Base-by-base conservation (phyloP, 768 basidiomycete species). In the Lactarius vividus region DNA sequence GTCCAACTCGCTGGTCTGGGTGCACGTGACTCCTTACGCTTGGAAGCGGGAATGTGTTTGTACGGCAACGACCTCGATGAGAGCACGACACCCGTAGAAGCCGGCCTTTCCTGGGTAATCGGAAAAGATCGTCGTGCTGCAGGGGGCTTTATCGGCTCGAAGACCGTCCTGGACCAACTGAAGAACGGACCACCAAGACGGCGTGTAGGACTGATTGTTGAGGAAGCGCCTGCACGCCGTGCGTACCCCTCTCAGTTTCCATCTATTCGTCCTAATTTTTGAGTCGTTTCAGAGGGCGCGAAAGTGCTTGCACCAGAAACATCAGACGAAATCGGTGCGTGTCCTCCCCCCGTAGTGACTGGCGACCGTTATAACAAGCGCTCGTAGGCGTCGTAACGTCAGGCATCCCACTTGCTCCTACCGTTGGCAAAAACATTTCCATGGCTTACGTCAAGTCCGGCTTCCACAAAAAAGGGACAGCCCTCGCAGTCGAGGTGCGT, bases 31-130 rank as follows among this genome's bases (percentile, higher is more conserved):
- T 92, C 90, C 68, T 79, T 99, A n/a, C 85, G 96, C 28, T 80
- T 98, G 49, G 97, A 98, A 77, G 96, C 96, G 0, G 96, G 96
- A 13, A 89, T 98, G 87, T 98, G 96, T 76, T 80, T 99, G 37
- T 97, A 98, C 73, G 97, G 97, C 0, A 88, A 93, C 71, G 96
- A 98, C 72, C 79, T 98, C 18, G 90, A 96, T 74, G 96, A 98
- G 76, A 79, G 80, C 53, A 92, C 89, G 2, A 86, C 86, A 0
- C 93, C 94, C 0, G 86, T 97, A 3, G 96, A 98, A 77, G 97
- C 94, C 3, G 96, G 90, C 13, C 79, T 99, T 56, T 83, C 83
- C 0, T 98, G 96, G 97, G 86, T 98, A 29, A 94, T 99, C 57
- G 91, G 90, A 10, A 98, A 98, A 77, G 89, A 93, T 31, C 80